Conservation (phyloP, 2,329 filamentous ascomycete genomes). For the Colletotrichum zoysiae region DNA sequence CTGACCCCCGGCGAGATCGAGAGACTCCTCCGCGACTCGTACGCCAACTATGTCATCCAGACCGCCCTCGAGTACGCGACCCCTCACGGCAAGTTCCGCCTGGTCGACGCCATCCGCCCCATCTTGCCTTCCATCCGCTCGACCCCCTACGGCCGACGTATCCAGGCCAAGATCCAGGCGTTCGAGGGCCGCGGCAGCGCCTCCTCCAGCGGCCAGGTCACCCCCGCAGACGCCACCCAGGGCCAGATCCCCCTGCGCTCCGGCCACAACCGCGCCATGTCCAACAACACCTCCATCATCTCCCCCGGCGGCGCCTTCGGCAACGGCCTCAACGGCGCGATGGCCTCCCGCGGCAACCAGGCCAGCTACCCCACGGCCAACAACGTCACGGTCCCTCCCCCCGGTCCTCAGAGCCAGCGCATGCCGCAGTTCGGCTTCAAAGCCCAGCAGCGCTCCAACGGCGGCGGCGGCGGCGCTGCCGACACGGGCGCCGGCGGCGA, state of each 20-base stretch:
- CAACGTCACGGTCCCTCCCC: conserved; percentile 49
- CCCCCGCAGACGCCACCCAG: conserved; percentile 65
- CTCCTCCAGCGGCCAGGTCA: conserved; percentile 62
- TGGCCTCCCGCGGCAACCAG: conserved; percentile 50
- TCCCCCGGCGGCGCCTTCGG: conserved; percentile 45
- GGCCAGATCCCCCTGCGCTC: conserved; percentile 66
- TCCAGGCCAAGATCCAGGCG: conserved; percentile 85
- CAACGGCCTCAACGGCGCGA: conserved; percentile 46
- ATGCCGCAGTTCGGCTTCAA: conserved; percentile 33
- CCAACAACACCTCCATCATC: conserved; percentile 55
- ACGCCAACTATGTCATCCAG: conserved; percentile 98
- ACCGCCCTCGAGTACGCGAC: conserved; percentile 92
- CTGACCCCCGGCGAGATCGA: conserved; percentile 81
- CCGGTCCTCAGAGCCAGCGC: conserved; percentile 41
- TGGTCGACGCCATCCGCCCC: conserved; percentile 88
- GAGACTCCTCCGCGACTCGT: conserved; percentile 89
- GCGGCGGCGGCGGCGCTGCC: conserved; percentile 30
- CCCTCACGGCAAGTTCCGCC: conserved; percentile 75
- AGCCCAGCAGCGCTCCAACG: conserved; percentile 29
- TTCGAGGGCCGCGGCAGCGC: conserved; percentile 64
- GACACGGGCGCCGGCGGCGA: conserved; percentile 51
- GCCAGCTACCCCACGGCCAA: conserved; percentile 51
- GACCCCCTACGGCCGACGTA: conserved; percentile 94
- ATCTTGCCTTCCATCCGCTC: conserved; percentile 87
- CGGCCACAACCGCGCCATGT: conserved; percentile 57